Percentiles rank a stretch among this genome's conserved stretches.
These are phyloP conservation scores for Choiromyces venosus DNA, from an alignment of 495 filamentous ascomycete species.

Conservation along the genomic window DNA sequence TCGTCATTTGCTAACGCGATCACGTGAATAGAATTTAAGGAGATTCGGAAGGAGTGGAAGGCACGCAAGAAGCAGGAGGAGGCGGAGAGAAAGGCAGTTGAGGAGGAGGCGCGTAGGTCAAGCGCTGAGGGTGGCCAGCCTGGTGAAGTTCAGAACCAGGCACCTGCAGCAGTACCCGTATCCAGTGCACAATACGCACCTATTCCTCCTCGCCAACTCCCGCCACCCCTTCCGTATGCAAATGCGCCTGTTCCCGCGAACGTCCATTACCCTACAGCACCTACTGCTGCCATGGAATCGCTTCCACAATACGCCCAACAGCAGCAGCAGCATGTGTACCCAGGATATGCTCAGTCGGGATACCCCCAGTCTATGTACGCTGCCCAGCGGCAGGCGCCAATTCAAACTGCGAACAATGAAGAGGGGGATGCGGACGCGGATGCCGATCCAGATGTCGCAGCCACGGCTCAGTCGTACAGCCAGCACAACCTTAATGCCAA, in stretches of 20 bases:
- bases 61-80: slow-evolving; percentile 99
- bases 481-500: slow-evolving; percentile 26
- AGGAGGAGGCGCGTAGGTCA: slow-evolving; percentile 52
- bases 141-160: slow-evolving; percentile 25
- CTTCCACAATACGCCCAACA: slow-evolving; percentile 38
- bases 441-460: slow-evolving; percentile 37
- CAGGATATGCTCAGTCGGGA: slow-evolving; percentile 27
- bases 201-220: slow-evolving; percentile 38
- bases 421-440: slow-evolving; percentile 38
- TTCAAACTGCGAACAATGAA: slow-evolving; percentile 32
- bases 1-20: slow-evolving; percentile 41
- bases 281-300: slow-evolving; percentile 39
- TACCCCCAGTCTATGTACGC: slow-evolving; percentile 35
- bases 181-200: slow-evolving; percentile 29
- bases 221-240: slow-evolving; percentile 32
- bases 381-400: slow-evolving; percentile 34
- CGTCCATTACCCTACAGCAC: slow-evolving; percentile 39
- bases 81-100: slow-evolving; percentile 76
- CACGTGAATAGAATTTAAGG: slow-evolving; percentile 78
- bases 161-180: slow-evolving; percentile 19
- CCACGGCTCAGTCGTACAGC: slow-evolving; percentile 33
- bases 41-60: slow-evolving; percentile 99
- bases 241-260: slow-evolving; percentile 20
- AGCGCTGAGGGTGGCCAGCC: slow-evolving; percentile 24
- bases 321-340: slow-evolving; percentile 34